phyloP scores from a whole-genome alignment of 176 grass and related monocot genomes.

The Rhynchospora pubera region DNA sequence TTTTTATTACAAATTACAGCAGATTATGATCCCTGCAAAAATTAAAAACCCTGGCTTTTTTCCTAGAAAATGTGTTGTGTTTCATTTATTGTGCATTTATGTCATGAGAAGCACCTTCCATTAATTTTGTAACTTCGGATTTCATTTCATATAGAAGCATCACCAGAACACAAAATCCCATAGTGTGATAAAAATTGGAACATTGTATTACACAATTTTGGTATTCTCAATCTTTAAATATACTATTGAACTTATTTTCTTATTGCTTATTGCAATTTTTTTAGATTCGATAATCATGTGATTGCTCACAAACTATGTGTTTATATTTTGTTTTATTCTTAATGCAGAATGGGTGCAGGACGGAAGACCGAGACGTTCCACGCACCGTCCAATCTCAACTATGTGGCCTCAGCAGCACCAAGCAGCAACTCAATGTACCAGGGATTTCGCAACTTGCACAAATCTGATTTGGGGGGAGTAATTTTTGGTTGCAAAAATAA shows the following conservation, averaged over 20 bases:
- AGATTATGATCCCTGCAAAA: too few species aligned
- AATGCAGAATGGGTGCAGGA: constrained; percentile 37
- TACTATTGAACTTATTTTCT: not conserved
- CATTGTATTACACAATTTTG: not conserved
- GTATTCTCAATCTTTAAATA: not conserved
- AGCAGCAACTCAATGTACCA: not conserved
- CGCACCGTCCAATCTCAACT: not conserved
- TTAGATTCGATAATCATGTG: not conserved
- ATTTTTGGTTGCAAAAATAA: constrained; percentile 82
- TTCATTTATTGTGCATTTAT: too few species aligned
- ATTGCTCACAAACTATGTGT: not conserved
- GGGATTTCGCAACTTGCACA: constrained; percentile 40
- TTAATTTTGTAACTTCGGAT: too few species aligned
- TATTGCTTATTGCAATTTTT: not conserved
- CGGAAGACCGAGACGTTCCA: constrained; percentile 18
- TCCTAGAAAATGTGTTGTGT: too few species aligned
- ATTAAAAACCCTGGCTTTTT: too few species aligned
- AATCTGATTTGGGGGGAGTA: constrained; percentile 59
- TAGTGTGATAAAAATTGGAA: not conserved
- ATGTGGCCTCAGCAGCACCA: not conserved
- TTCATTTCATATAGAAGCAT: too few species aligned
- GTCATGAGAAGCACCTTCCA: too few species aligned
- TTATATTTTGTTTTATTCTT: not conserved
- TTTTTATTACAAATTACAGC: too few species aligned
- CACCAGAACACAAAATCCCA: too few species aligned